A percentile compares a stretch with the other conserved stretches of the same genome.
Conservation (phyloP, 2,329 filamentous ascomycete genomes). For the Trichoderma hamatum region DNA sequence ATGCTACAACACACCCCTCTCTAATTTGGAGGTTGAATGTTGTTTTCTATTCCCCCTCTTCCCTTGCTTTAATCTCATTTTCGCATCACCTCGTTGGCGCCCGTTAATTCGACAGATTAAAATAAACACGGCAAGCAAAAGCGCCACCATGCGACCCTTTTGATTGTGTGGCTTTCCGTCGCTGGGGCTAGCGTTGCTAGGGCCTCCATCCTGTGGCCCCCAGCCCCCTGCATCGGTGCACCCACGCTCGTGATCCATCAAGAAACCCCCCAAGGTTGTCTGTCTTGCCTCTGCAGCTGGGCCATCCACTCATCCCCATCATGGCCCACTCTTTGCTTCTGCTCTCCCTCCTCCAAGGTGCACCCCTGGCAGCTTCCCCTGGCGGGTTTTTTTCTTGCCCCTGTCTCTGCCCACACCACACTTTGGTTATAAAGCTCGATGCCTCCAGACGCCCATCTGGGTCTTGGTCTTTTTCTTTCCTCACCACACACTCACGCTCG, state of each 20-base stretch:
- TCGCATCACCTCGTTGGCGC: not conserved
- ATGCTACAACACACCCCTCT: not conserved
- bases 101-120: conserved; percentile 19
- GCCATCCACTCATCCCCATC: conserved; percentile 4
- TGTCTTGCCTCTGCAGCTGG: conserved; percentile 23
- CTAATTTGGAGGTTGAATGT: not conserved
- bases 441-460: conserved; percentile 43
- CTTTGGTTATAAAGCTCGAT: conserved; percentile 53
- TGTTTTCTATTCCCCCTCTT: not conserved
- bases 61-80: not conserved
- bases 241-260: conserved; percentile 17
- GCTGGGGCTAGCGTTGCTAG: not conserved
- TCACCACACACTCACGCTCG: conserved; percentile 54
- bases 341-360: conserved; percentile 5
- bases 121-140: conserved; percentile 25
- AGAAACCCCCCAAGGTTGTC: not conserved
- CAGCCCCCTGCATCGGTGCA: conserved; percentile 23
- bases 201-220: conserved; percentile 9
- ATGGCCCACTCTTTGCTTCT: conserved; percentile 2
- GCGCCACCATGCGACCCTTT: conserved; percentile 19
- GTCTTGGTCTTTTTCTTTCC: conserved; percentile 39
- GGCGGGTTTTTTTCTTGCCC: not conserved
- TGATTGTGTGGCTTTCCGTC: conserved; percentile 23
- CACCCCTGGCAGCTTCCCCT: conserved; percentile 19
- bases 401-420: conserved; percentile 27